Evolutionary conservation across 768 basidiomycete genomes (phyloP).

Genomic region (Pseudohyphozyma bogoriensis): DNA sequence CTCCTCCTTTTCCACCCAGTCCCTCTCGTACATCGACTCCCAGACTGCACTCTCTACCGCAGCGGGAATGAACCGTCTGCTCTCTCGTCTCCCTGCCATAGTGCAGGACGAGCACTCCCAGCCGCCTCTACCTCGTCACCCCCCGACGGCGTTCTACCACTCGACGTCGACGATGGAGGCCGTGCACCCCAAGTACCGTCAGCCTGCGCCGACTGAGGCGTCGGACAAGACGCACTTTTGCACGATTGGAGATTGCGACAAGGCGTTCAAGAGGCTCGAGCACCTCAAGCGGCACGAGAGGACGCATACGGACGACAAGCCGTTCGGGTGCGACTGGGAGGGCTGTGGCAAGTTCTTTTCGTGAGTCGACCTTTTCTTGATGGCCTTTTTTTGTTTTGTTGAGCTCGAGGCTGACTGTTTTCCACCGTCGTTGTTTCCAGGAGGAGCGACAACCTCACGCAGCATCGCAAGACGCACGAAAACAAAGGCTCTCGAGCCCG

Average conservation of each 20-base stretch:
- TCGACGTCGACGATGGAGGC: neutral
- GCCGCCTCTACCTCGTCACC: neutral
- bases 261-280: constrained; percentile 26
- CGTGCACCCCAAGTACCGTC: neutral
- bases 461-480: neutral
- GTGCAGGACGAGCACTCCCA: neutral
- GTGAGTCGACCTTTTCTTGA: neutral
- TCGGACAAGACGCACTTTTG: neutral
- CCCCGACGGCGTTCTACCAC: neutral
- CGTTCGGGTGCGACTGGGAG: constrained; percentile 17
- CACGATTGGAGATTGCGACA: constrained; percentile 2
- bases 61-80: neutral
- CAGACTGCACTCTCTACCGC: neutral
- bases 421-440: neutral
- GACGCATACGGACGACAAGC: constrained; percentile 29
- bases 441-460: neutral
- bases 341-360: neutral
- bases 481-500: no score
- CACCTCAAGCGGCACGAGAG: constrained; percentile 28
- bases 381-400: neutral
- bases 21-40: neutral
- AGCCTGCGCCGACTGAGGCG: neutral
- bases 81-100: neutral
- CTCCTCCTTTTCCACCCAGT: neutral
- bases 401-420: neutral